Conservation (phyloP, 2,329 filamentous ascomycete genomes). For the Penicillium sp. region DNA sequence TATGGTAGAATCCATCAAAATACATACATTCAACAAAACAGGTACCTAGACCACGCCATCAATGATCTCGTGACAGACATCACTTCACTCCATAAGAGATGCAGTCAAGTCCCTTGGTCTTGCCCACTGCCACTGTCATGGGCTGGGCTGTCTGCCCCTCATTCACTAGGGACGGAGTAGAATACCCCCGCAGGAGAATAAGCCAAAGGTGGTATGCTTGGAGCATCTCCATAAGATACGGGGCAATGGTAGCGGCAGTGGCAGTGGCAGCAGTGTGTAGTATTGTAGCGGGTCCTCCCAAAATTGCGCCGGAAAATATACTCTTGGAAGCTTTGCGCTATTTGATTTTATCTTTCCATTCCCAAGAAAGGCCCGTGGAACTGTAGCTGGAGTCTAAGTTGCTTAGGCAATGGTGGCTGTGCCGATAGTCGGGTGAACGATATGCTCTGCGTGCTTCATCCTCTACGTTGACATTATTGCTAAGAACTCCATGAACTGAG, state of each 20-base stretch:
- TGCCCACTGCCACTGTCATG: background rate
- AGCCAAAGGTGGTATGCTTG: no score
- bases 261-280: no score
- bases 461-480: background rate
- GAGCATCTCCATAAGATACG: no score
- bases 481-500: background rate
- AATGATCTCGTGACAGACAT: background rate
- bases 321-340: no score
- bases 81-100: background rate
- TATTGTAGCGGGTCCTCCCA: no score
- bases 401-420: constrained; percentile 8
- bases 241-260: no score
- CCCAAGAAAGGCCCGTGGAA: background rate
- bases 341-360: no score
- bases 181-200: no score
- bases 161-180: no score
- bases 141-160: background rate
- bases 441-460: background rate
- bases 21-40: background rate
- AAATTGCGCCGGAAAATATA: no score
- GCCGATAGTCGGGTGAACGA: constrained; percentile 1
- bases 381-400: background rate
- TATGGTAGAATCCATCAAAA: background rate
- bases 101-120: background rate
- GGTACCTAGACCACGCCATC: background rate